Percentiles rank a stretch among this genome's conserved stretches.
Conservation (phyloP, 768 basidiomycete species). For the Lentinula boryana region DNA sequence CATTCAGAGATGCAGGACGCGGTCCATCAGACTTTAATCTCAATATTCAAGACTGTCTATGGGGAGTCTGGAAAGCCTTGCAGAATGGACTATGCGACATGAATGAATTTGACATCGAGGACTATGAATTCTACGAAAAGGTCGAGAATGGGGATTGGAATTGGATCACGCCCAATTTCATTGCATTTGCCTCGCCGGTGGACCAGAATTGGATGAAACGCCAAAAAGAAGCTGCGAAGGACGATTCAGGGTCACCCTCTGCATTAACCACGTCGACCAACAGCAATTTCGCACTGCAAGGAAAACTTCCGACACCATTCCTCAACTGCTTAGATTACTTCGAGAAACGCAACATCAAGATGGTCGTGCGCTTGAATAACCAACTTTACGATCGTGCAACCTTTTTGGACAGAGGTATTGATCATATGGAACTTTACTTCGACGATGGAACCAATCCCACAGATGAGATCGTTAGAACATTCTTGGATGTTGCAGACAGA, state of each 20-base stretch:
- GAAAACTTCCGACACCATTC: slow-evolving; percentile 75
- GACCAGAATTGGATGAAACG: slow-evolving; percentile 76
- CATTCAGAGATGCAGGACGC: slow-evolving; percentile 92
- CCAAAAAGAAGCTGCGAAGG: slow-evolving; percentile 59
- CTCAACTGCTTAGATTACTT: slow-evolving; percentile 93
- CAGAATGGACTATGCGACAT: slow-evolving; percentile 91
- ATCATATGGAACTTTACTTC: slow-evolving; percentile 90
- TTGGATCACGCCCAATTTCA: slow-evolving; percentile 87
- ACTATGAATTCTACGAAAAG: slow-evolving; percentile 93
- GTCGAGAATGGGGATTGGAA: slow-evolving; percentile 97
- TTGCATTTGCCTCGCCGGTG: slow-evolving; percentile 91
- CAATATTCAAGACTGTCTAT: slow-evolving; percentile 86
- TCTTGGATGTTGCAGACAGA: slow-evolving; percentile 80
- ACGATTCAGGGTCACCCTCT: slow-evolving; percentile 16
- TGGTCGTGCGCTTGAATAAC: slow-evolving; percentile 92
- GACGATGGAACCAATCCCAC: slow-evolving; percentile 98
- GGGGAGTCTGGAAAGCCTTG: slow-evolving; percentile 86
- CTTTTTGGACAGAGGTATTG: slow-evolving; percentile 81
- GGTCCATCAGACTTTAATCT: slow-evolving; percentile 91
- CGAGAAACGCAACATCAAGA: slow-evolving; percentile 76
- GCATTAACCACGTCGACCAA: slow-evolving; percentile 21
- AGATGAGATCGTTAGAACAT: slow-evolving; percentile 88
- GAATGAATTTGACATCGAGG: slow-evolving; percentile 88
- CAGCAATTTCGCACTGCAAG: slow-evolving; percentile 57
- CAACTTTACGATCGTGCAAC: slow-evolving; percentile 79